These are phyloP conservation scores for Torulaspora quercuum DNA, from an alignment of 805 yeast species.

Conservation along the genomic window DNA sequence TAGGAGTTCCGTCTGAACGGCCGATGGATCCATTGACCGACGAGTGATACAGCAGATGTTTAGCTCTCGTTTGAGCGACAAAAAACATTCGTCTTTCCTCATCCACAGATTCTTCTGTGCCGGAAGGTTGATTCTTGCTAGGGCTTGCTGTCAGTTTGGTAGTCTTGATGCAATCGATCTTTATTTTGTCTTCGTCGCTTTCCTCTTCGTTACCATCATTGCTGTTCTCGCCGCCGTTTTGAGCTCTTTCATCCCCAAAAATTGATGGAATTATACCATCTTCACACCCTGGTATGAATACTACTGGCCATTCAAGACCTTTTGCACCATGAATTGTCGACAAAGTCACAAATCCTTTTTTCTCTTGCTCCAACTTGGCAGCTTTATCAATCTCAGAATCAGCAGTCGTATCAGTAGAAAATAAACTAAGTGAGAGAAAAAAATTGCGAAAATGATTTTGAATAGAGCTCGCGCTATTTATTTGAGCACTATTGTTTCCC, in stretches of 20 bases:
- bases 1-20: slow-evolving; percentile 26
- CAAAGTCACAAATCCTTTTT: slow-evolving; percentile 43
- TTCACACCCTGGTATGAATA: slow-evolving; percentile 69
- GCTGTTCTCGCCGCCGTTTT: slow-evolving; percentile 24
- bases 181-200: slow-evolving; percentile 11
- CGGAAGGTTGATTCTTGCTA: slow-evolving; percentile 4
- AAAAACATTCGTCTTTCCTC: slow-evolving; percentile 85
- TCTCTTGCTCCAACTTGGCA: slow-evolving; percentile 21
- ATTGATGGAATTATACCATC: slow-evolving; percentile 65
- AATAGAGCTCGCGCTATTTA: slow-evolving; percentile 2
- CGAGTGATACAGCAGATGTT: slow-evolving; percentile 48
- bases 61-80: slow-evolving; percentile 87
- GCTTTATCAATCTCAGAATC: slow-evolving; percentile 18
- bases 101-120: slow-evolving; percentile 38
- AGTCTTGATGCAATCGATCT: slow-evolving; percentile 5
- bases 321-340: slow-evolving; percentile 91
- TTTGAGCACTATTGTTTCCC: neutral
- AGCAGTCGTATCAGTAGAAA: slow-evolving; percentile 28
- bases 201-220: slow-evolving; percentile 28
- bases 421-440: slow-evolving; percentile 38
- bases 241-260: slow-evolving; percentile 40
- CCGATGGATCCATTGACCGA: slow-evolving; percentile 24
- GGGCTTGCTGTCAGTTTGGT: slow-evolving; percentile 8
- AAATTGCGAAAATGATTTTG: slow-evolving; percentile 32
- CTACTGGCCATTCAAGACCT: slow-evolving; percentile 95